Conservation (phyloP, 257 asterid genomes). For the Leptodermis oblonga region DNA sequence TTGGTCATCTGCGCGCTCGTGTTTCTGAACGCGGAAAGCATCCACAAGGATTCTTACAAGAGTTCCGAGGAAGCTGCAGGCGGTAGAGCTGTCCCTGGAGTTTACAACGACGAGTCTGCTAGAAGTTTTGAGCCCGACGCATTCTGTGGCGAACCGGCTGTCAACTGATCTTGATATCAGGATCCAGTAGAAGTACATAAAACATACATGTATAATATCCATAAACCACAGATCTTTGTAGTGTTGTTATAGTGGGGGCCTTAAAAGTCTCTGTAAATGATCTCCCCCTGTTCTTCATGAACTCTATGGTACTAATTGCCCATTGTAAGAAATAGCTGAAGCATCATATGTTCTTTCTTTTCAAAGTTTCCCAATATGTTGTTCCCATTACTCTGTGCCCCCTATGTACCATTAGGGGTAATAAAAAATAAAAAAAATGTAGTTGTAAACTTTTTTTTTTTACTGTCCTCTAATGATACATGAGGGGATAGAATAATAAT, state of each 20-base stretch:
- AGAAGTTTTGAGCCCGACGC: conserved; percentile 82
- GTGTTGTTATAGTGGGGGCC: not conserved
- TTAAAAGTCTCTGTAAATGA: not conserved
- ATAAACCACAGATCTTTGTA: not conserved
- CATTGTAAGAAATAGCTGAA: too few relatives aligned
- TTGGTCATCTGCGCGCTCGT: conserved; percentile 45
- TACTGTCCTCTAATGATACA: too few relatives aligned
- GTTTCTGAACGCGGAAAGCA: conserved; percentile 37
- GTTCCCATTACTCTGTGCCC: too few relatives aligned
- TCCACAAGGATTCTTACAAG: conserved; percentile 22
- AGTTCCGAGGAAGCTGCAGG: conserved; percentile 43
- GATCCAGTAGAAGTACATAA: not conserved
- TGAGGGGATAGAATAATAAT: too few relatives aligned
- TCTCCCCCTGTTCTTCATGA: not conserved
- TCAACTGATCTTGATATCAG: conserved; percentile 12
- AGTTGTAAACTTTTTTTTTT: too few relatives aligned
- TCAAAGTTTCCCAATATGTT: too few relatives aligned
- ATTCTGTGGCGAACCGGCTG: conserved; percentile 64
- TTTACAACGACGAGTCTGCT: conserved; percentile 80
- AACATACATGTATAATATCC: not conserved
- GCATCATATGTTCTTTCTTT: too few relatives aligned
- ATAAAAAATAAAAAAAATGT: too few relatives aligned
- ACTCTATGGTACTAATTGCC: not conserved
- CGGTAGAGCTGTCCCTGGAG: conserved; percentile 68
- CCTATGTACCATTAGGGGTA: too few relatives aligned